Conservation (phyloP, 2,329 filamentous ascomycete genomes). For the Pseudogymnoascus sp. region DNA sequence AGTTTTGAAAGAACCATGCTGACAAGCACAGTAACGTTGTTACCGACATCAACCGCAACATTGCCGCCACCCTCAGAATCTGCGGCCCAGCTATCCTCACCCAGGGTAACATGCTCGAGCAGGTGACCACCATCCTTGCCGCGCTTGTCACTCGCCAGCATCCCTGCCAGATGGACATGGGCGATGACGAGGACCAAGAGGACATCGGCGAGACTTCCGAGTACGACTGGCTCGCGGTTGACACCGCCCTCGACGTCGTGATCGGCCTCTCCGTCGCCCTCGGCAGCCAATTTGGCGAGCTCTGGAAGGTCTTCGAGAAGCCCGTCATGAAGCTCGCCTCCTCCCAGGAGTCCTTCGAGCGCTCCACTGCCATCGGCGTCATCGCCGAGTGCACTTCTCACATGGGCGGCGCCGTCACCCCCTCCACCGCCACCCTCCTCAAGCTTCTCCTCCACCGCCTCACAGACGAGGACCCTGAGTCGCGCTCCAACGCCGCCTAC, state of each 20-base stretch:
- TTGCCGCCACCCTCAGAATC: conserved; percentile 82
- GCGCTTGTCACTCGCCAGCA: conserved; percentile 84
- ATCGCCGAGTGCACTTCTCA: conserved; percentile 85
- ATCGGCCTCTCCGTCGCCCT: conserved; percentile 78
- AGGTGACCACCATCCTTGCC: conserved; percentile 67
- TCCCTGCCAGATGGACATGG: conserved; percentile 85
- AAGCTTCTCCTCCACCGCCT: conserved; percentile 80
- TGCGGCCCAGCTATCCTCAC: conserved; percentile 82
- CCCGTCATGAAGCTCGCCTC: conserved; percentile 80
- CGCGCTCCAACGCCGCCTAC: conserved; percentile 92
- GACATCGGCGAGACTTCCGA: conserved; percentile 76
- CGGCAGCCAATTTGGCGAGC: conserved; percentile 70
- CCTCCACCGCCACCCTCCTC: conserved; percentile 69
- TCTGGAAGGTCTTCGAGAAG: conserved; percentile 96
- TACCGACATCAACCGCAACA: conserved; percentile 90
- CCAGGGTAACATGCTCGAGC: conserved; percentile 64
- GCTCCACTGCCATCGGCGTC: conserved; percentile 82
- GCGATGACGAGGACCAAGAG: conserved; percentile 69
- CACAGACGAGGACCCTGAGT: conserved; percentile 80
- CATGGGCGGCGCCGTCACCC: conserved; percentile 75
- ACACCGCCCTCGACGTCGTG: conserved; percentile 87
- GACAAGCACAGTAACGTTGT: conserved; percentile 65
- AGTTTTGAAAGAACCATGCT: conserved; percentile 30
- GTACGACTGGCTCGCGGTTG: conserved; percentile 95
- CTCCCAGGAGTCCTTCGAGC: conserved; percentile 79